phyloP scores from a whole-genome alignment of 1,284 basidiomycete species.

The Puccinia polysora region DNA sequence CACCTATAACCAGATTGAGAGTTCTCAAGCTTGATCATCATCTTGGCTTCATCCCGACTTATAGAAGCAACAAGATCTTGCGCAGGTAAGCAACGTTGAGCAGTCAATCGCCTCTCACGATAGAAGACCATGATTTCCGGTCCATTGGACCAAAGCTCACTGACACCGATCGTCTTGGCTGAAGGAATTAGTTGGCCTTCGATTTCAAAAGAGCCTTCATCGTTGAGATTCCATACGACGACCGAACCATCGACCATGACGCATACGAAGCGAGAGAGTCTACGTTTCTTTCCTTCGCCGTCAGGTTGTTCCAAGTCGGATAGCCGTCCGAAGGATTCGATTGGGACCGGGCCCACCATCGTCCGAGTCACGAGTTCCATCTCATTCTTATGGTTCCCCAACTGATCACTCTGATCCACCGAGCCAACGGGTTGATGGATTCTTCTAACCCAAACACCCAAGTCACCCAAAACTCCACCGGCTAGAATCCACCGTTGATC shows the following conservation, averaged over 20 bases:
- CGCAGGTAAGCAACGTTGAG: slow-evolving; percentile 22
- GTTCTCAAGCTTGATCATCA: slow-evolving; percentile 18
- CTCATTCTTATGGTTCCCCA: background rate
- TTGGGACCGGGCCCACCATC: slow-evolving; percentile 24
- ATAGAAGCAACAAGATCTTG: slow-evolving; percentile 13
- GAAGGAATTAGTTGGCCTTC: slow-evolving; percentile 4
- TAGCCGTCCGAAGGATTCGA: slow-evolving; percentile 27
- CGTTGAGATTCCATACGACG: slow-evolving; percentile 4
- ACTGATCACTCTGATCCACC: background rate
- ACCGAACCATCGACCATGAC: slow-evolving; percentile 31
- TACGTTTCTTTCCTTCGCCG: background rate
- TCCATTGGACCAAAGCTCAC: slow-evolving; percentile 33
- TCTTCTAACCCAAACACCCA: slow-evolving; percentile 15
- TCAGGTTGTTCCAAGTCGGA: slow-evolving; percentile 1
- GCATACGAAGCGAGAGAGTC: slow-evolving; percentile 1
- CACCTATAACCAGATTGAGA: background rate
- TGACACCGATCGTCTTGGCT: slow-evolving; percentile 10
- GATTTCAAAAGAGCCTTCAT: slow-evolving; percentile 2
- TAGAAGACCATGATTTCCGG: slow-evolving; percentile 27
- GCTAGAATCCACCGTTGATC: slow-evolving; percentile 28
- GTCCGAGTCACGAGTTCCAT: slow-evolving; percentile 16
- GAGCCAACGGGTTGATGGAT: background rate
- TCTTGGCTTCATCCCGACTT: slow-evolving; percentile 17
- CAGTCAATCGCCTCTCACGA: slow-evolving; percentile 16
- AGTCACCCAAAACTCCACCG: slow-evolving; percentile 29